Evolutionary conservation across 1,284 basidiomycete species (phyloP).

Genomic region (Rhodotorula sp.): DNA sequence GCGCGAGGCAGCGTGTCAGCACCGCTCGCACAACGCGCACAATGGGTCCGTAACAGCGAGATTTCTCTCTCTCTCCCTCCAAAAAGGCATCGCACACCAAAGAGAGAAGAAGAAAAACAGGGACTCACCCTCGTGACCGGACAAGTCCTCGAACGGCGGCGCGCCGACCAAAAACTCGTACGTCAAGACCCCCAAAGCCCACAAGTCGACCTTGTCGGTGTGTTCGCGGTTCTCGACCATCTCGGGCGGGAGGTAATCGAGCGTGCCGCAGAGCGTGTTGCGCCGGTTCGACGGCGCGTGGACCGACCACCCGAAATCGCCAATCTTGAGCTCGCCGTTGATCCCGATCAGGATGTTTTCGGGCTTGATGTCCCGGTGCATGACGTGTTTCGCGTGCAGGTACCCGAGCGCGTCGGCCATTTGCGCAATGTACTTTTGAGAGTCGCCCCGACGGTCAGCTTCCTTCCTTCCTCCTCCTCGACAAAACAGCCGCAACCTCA

Average conservation of each 20-base stretch:
- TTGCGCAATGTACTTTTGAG: slow-evolving; percentile 80
- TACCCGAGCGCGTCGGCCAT: slow-evolving; percentile 96
- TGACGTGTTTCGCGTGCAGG: slow-evolving; percentile 93
- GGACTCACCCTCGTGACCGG: slow-evolving; percentile 64
- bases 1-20: slow-evolving; percentile 2
- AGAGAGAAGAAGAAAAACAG: background rate
- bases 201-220: slow-evolving; percentile 86
- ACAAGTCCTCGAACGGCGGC: slow-evolving; percentile 90
- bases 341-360: slow-evolving; percentile 89
- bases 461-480: too few species aligned
- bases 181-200: slow-evolving; percentile 93
- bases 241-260: slow-evolving; percentile 97
- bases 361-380: slow-evolving; percentile 98
- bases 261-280: slow-evolving; percentile 82
- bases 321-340: slow-evolving; percentile 96
- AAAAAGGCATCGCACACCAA: too few species aligned
- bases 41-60: too few species aligned
- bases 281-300: slow-evolving; percentile 85
- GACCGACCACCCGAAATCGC: slow-evolving; percentile 98
- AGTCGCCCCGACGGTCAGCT: too few species aligned
- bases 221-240: slow-evolving; percentile 93
- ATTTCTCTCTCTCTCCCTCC: too few species aligned
- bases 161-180: slow-evolving; percentile 92
- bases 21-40: background rate
- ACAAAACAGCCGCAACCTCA: too few species aligned